Evolutionary conservation across 805 yeast genomes (phyloP).

Genomic region (Kodamaea sagamina): DNA sequence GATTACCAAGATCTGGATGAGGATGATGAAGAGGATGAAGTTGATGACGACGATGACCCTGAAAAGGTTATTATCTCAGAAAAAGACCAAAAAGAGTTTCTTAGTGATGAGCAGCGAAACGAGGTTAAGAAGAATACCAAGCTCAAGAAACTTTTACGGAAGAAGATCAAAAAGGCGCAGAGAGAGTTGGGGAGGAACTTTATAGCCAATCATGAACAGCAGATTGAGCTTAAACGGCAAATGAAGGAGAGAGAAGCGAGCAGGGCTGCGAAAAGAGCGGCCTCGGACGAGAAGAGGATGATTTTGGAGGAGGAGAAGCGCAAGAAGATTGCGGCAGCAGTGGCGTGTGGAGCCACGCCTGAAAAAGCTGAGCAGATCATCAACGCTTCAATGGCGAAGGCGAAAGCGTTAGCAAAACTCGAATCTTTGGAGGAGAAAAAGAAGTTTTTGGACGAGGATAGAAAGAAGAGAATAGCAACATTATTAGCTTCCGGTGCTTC

Average conservation of each 20-base stretch:
- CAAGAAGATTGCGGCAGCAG: conserved; percentile 8
- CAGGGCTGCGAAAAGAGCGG: conserved; percentile 4
- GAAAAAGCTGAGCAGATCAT: conserved; percentile 10
- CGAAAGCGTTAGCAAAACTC: neutral
- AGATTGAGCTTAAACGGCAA: conserved; percentile 10
- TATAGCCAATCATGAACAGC: conserved; percentile 14
- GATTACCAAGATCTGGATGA: conserved; percentile 2
- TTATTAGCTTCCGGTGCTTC: conserved; percentile 1
- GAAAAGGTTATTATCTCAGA: conserved; percentile 7
- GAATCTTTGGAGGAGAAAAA: conserved; percentile 11
- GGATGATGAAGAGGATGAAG: conserved; percentile 9
- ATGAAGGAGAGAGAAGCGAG: conserved; percentile 5
- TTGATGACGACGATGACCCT: conserved; percentile 4
- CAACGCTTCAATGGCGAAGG: neutral
- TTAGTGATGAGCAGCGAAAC: conserved; percentile 4
- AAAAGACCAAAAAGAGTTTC: conserved; percentile 10
- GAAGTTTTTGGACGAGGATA: conserved; percentile 13
- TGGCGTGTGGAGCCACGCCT: neutral
- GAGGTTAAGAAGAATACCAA: conserved; percentile 16
- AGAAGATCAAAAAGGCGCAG: conserved; percentile 24
- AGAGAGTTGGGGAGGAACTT: conserved; percentile 25
- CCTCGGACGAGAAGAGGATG: neutral
- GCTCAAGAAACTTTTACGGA: conserved; percentile 15
- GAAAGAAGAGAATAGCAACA: neutral
- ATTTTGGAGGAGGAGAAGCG: conserved; percentile 6